phyloP scores from a whole-genome alignment of 2,329 filamentous ascomycete species.

The Colletotrichum eremochloae region DNA sequence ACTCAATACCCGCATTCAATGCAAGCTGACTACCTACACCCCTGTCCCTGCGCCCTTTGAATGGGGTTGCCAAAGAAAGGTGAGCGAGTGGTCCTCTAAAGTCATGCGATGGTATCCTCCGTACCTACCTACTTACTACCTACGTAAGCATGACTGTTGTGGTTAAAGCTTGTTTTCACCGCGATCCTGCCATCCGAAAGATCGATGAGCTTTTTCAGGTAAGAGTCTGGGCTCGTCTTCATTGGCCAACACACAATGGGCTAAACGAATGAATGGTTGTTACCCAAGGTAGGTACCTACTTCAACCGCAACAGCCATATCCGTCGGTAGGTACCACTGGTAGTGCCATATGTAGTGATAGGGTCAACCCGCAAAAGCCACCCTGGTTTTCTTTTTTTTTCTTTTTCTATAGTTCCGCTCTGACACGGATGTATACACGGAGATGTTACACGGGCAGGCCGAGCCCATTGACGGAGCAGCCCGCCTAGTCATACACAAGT shows the following conservation, averaged over 20 bases:
- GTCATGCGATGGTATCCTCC: not conserved
- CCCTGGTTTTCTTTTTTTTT: not conserved
- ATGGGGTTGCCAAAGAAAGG: not conserved
- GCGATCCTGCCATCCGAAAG: conserved; percentile 1
- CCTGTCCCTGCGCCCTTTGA: conserved; percentile 14
- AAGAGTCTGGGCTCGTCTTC: not conserved
- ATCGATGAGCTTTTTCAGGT: not conserved
- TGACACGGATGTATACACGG: conserved; percentile 39
- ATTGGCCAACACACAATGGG: not conserved
- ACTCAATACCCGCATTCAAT: not conserved
- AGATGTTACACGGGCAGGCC: conserved; percentile 40
- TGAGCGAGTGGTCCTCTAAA: not conserved
- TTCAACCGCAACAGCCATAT: not conserved
- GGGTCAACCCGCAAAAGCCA: not conserved
- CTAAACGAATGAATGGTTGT: not conserved
- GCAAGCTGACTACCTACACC: conserved; percentile 18
- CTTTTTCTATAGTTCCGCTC: conserved; percentile 34
- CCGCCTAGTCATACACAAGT: conserved; percentile 37
- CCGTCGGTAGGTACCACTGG: not conserved
- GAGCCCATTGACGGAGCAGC: conserved; percentile 6
- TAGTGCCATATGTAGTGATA: not conserved
- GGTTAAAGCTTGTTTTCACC: not conserved
- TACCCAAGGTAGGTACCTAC: not conserved
- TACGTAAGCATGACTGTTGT: not conserved
- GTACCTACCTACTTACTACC: no score